Percentiles rank a stretch among this genome's conserved stretches.
Evolutionary conservation across 345 rosid genomes (phyloP).

Genomic region (Punica granatum): DNA sequence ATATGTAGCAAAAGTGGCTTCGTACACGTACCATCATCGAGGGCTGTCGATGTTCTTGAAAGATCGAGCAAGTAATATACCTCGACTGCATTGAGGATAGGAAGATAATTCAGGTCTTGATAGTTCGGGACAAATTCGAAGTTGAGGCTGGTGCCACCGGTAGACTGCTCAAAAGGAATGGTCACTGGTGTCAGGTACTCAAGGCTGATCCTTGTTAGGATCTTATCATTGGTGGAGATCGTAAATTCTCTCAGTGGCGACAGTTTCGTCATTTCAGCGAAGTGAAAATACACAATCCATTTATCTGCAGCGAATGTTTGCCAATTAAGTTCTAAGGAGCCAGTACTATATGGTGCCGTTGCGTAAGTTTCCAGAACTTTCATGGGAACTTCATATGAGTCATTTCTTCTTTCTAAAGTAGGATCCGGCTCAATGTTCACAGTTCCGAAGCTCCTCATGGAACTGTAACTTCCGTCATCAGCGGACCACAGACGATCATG

Average conservation of each 20-base stretch:
- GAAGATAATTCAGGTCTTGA: constrained; percentile 15
- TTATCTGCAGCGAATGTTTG: neutral
- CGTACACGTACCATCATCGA: constrained; percentile 14
- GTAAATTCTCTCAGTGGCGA: constrained; percentile 11
- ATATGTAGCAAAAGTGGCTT: neutral
- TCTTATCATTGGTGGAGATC: neutral
- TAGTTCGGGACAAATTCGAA: constrained; percentile 2
- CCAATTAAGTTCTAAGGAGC: neutral
- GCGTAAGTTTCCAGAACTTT: constrained; percentile 2
- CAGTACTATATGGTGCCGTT: accelerated
- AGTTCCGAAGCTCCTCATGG: neutral
- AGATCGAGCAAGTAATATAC: neutral
- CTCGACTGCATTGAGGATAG: constrained; percentile 25
- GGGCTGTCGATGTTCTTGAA: constrained; percentile 6
- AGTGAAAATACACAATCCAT: constrained; percentile 16
- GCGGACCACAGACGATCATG: constrained; percentile 13
- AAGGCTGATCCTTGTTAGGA: neutral
- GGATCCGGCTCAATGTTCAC: neutral
- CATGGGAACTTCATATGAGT: neutral
- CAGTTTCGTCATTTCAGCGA: constrained; percentile 10
- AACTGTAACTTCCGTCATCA: neutral
- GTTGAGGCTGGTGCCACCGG: neutral
- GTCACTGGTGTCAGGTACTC: constrained; percentile 16
- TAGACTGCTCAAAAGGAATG: neutral
- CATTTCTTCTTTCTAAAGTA: neutral